These are phyloP conservation scores for Metahyphopichia silvanorum DNA, from an alignment of 805 yeast species.

Conservation along the genomic window DNA sequence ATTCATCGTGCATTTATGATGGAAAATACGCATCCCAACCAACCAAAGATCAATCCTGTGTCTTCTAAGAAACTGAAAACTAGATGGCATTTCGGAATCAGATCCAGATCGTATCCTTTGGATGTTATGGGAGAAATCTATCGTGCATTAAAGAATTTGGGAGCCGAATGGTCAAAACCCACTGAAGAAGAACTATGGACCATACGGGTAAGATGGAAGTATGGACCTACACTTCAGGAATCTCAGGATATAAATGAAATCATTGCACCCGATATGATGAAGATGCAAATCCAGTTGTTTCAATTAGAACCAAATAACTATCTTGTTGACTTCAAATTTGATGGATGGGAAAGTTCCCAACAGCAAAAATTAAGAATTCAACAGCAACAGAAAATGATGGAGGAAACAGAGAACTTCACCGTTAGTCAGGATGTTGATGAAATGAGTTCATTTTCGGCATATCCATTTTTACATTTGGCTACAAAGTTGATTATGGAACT, in stretches of 20 bases:
- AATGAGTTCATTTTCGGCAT: slow-evolving; percentile 88
- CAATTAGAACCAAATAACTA: slow-evolving; percentile 95
- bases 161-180: slow-evolving; percentile 97
- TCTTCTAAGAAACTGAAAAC: slow-evolving; percentile 84
- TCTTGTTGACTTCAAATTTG: slow-evolving; percentile 94
- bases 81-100: slow-evolving; percentile 97
- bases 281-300: slow-evolving; percentile 94
- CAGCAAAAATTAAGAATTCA: background rate
- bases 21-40: slow-evolving; percentile 34
- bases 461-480: slow-evolving; percentile 90
- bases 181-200: slow-evolving; percentile 96
- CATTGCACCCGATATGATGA: slow-evolving; percentile 75
- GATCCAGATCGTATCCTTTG: slow-evolving; percentile 92
- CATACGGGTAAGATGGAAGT: slow-evolving; percentile 90
- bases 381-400: slow-evolving; percentile 2
- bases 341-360: slow-evolving; percentile 75
- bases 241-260: slow-evolving; percentile 15
- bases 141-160: slow-evolving; percentile 86
- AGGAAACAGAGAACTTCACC: slow-evolving; percentile 4
- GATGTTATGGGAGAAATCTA: slow-evolving; percentile 99
- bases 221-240: slow-evolving; percentile 40
- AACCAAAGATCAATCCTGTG: slow-evolving; percentile 44
- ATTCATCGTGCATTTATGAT: slow-evolving; percentile 93
- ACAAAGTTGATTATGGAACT: slow-evolving; percentile 92
- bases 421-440: slow-evolving; percentile 53